These are phyloP conservation scores for Diutina ranongensis DNA, from an alignment of 1,139 yeast species.

Conservation along the genomic window DNA sequence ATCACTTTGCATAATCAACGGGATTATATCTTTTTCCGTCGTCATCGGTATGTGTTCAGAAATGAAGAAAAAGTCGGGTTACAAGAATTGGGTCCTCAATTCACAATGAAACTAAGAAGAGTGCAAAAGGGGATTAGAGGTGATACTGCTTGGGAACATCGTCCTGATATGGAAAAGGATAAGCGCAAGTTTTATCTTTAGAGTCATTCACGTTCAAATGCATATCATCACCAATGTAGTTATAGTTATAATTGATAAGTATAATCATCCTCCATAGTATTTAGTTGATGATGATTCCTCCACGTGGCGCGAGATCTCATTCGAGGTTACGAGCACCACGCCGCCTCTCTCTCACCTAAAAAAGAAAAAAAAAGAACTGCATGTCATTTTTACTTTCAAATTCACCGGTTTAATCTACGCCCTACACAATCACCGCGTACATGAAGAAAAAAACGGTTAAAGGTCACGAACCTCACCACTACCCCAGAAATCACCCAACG, in stretches of 20 bases:
- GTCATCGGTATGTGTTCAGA: slow-evolving; percentile 84
- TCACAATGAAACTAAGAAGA: slow-evolving; percentile 78
- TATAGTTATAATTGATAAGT: no score
- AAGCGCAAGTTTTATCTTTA: slow-evolving; percentile 83
- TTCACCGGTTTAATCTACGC: no score
- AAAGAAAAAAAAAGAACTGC: no score
- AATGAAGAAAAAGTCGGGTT: slow-evolving; percentile 89
- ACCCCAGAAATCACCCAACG: no score
- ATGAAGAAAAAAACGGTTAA: not conserved
- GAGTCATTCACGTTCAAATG: not conserved
- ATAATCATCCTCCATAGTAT: no score
- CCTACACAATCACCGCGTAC: no score
- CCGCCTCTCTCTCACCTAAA: no score
- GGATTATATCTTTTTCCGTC: slow-evolving; percentile 87
- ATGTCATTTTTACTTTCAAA: no score
- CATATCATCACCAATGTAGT: not conserved
- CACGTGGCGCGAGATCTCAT: no score
- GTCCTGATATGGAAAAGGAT: slow-evolving; percentile 92
- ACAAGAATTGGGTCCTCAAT: slow-evolving; percentile 95
- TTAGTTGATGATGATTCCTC: no score
- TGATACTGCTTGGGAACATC: slow-evolving; percentile 93
- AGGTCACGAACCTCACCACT: not conserved
- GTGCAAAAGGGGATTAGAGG: slow-evolving; percentile 85
- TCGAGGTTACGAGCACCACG: no score
- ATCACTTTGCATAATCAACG: slow-evolving; percentile 92